Percentiles rank a stretch among this genome's conserved stretches.
Evolutionary conservation across 2,329 filamentous ascomycete genomes (phyloP).

Genomic region (Xylaria sp.): DNA sequence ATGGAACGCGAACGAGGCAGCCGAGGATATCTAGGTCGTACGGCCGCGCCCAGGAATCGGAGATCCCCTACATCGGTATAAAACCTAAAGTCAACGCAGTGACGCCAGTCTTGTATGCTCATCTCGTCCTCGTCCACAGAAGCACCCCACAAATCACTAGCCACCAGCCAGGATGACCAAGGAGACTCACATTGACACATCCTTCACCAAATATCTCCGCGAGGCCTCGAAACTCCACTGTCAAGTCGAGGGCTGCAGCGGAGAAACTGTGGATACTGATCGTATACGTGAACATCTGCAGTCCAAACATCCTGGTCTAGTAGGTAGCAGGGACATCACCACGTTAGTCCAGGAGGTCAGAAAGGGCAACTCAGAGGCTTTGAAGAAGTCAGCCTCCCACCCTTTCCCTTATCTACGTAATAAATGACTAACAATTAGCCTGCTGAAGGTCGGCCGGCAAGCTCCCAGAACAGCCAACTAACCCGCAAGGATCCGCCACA

Average conservation of each 20-base stretch:
- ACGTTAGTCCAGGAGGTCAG: slow-evolving; percentile 17
- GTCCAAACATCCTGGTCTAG: slow-evolving; percentile 8
- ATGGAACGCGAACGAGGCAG: no score
- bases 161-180: slow-evolving; percentile 18
- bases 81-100: no score
- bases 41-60: no score
- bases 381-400: slow-evolving; percentile 12
- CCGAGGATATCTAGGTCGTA: no score
- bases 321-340: slow-evolving; percentile 6
- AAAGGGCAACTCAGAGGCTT: slow-evolving; percentile 6
- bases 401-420: background rate
- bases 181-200: slow-evolving; percentile 13
- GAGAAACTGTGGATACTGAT: slow-evolving; percentile 14
- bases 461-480: slow-evolving; percentile 7
- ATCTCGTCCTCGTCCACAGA: no score
- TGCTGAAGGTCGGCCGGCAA: slow-evolving; percentile 6
- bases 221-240: slow-evolving; percentile 16
- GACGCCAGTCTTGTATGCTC: no score
- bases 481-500: background rate
- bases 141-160: no score
- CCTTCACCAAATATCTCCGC: slow-evolving; percentile 25
- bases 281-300: slow-evolving; percentile 19
- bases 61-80: no score
- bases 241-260: slow-evolving; percentile 4
- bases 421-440: slow-evolving; percentile 13